Evolutionary conservation across 768 basidiomycete species (phyloP).

Genomic region (Phlebiopsis flavidoalba): DNA sequence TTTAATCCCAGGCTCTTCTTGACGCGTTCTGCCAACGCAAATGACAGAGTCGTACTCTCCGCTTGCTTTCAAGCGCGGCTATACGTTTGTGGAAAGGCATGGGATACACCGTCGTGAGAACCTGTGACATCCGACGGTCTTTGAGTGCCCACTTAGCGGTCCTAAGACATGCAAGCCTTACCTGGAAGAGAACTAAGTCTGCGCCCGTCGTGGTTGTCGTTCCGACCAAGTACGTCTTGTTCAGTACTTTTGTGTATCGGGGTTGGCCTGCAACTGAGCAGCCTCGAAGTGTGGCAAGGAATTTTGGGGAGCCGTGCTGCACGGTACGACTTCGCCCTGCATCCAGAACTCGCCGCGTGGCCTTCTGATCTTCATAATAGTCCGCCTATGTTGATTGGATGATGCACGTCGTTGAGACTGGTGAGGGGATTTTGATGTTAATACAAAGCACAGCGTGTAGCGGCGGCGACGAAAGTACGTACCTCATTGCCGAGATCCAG

Average conservation of each 20-base stretch:
- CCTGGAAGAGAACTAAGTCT: conserved; percentile 38
- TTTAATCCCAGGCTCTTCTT: conserved; percentile 26
- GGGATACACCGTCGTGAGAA: conserved; percentile 24
- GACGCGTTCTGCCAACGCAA: conserved; percentile 30
- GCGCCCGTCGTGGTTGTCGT: conserved; percentile 32
- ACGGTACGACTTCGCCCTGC: conserved; percentile 32
- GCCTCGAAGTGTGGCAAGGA: conserved; percentile 33
- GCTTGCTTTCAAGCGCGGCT: conserved; percentile 16
- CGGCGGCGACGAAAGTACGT: background rate
- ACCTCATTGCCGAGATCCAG: conserved; percentile 32
- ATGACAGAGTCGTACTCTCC: conserved; percentile 26
- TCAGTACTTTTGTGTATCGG: conserved; percentile 13
- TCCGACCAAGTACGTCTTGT: conserved; percentile 25
- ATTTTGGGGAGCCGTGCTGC: conserved; percentile 34
- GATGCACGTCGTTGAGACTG: conserved; percentile 28
- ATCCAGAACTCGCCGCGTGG: conserved; percentile 25
- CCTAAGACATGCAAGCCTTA: conserved; percentile 16
- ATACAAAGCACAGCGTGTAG: background rate
- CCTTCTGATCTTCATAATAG: conserved; percentile 41
- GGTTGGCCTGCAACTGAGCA: conserved; percentile 24
- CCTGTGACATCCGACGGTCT: conserved; percentile 2
- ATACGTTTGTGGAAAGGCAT: conserved; percentile 35
- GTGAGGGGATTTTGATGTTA: background rate
- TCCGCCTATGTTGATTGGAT: conserved; percentile 29
- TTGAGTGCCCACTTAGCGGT: background rate